phyloP scores from a whole-genome alignment of 139 green algal species.

The Chlorella sp. region DNA sequence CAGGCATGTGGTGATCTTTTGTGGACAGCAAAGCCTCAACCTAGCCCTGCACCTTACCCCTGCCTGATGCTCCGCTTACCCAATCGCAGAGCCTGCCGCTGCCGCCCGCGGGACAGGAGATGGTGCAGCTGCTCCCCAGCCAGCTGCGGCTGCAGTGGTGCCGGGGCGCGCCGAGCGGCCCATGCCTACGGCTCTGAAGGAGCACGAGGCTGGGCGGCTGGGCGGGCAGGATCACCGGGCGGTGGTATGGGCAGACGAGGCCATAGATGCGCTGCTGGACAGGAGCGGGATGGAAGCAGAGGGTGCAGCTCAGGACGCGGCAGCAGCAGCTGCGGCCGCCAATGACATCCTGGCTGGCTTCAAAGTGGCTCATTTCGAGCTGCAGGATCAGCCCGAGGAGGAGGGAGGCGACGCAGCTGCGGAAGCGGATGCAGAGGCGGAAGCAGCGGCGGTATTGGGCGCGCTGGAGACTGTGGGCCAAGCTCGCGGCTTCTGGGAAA shows the following conservation, averaged over 20 bases:
- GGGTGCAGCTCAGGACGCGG: neutral
- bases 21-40: no score
- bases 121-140: neutral
- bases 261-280: slow-evolving; percentile 3
- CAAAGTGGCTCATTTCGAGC: slow-evolving; percentile 26
- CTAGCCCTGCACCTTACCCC: no score
- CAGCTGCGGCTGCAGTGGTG: neutral
- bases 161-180: neutral
- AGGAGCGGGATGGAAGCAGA: neutral
- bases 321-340: neutral
- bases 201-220: slow-evolving; percentile 21
- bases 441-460: neutral
- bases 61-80: no score
- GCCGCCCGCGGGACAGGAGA: no score
- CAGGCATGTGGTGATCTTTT: no score
- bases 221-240: slow-evolving; percentile 2
- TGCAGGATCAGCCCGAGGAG: neutral
- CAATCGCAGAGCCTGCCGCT: no score
- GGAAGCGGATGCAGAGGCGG: neutral
- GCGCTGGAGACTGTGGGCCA: neutral
- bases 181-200: neutral
- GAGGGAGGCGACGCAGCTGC: neutral
- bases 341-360: slow-evolving; percentile 17
- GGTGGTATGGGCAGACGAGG: slow-evolving; percentile 21
- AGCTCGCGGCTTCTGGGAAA: neutral